Evolutionary conservation across 441 rosid genomes (phyloP).

Genomic region (Cnidoscolus chayamansa): DNA sequence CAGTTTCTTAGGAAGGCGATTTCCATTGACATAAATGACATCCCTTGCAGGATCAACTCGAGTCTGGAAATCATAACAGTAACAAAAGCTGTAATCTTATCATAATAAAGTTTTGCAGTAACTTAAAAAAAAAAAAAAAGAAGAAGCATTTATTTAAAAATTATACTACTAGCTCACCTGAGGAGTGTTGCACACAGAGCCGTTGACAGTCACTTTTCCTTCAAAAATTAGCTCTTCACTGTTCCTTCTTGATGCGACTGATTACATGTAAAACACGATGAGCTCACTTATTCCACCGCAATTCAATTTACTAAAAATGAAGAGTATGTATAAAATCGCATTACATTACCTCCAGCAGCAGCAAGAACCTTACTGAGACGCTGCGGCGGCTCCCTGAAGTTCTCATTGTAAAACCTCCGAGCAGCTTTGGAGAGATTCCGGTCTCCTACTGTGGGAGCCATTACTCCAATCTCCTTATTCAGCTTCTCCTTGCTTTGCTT

Average conservation of each 20-base stretch:
- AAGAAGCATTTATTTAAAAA: background rate
- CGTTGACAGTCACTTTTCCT: constrained; percentile 85
- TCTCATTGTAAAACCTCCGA: constrained; percentile 74
- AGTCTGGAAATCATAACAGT: constrained; percentile 46
- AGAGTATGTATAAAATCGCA: background rate
- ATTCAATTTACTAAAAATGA: background rate
- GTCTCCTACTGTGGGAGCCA: constrained; percentile 7
- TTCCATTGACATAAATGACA: constrained; percentile 78
- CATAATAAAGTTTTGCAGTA: background rate
- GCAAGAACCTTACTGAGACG: constrained; percentile 89
- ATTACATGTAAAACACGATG: background rate
- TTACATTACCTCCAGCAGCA: constrained; percentile 75
- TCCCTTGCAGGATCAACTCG: constrained; percentile 82
- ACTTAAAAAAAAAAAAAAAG: no score
- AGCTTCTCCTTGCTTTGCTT: constrained; percentile 24
- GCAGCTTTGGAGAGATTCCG: constrained; percentile 78
- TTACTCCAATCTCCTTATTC: background rate
- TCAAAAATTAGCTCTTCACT: constrained; percentile 80
- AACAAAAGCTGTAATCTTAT: background rate
- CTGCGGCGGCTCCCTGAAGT: constrained; percentile 63
- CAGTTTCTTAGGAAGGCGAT: constrained; percentile 75
- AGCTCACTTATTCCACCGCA: background rate
- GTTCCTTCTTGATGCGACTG: constrained; percentile 84
- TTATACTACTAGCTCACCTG: constrained; percentile 42
- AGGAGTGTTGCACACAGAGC: constrained; percentile 66